Conservation (phyloP, 495 filamentous ascomycete genomes). For the Neurospora intermedia region DNA sequence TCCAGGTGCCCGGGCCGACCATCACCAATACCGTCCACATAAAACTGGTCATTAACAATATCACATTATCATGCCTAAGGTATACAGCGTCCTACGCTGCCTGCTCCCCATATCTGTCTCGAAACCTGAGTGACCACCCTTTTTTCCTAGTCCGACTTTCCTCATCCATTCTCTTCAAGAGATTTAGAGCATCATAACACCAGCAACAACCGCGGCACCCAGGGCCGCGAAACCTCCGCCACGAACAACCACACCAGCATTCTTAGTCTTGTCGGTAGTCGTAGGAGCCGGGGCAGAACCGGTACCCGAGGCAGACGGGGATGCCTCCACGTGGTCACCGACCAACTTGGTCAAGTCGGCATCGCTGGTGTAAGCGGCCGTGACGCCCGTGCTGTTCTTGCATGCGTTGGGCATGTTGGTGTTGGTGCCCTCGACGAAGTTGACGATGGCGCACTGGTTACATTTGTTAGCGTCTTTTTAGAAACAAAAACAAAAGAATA, state of each 20-base stretch:
- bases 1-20: neutral
- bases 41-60: neutral
- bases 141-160: neutral
- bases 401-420: conserved; percentile 18
- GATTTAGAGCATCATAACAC: conserved; percentile 13
- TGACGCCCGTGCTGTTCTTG: conserved; percentile 32
- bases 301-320: neutral
- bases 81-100: neutral
- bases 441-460: conserved; percentile 38
- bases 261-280: conserved; percentile 8
- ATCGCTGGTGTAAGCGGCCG: conserved; percentile 25
- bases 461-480: neutral
- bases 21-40: neutral
- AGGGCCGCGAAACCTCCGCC: conserved; percentile 5
- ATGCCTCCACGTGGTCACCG: neutral
- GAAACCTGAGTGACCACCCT: too few relatives aligned
- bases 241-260: conserved; percentile 10
- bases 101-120: neutral
- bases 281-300: conserved; percentile 5
- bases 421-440: conserved; percentile 35
- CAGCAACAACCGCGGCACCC: conserved; percentile 2
- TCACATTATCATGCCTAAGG: neutral
- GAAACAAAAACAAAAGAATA: too few relatives aligned
- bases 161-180: conserved; percentile 2
- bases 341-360: conserved; percentile 21